Conservation (phyloP, 345 rosid species). For the Mangifera indica region DNA sequence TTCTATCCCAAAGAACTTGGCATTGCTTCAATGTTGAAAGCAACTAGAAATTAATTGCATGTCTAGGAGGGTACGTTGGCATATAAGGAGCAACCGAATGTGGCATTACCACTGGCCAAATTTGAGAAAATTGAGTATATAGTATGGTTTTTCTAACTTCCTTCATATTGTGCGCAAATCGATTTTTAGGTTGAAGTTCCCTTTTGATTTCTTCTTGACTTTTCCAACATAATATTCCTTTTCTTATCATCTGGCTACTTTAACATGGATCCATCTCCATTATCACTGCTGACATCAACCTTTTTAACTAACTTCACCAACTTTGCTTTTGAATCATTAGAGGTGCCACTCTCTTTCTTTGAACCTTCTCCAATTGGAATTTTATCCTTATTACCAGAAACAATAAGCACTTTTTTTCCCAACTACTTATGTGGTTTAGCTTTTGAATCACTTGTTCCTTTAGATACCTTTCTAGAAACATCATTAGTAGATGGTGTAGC, state of each 20-base stretch:
- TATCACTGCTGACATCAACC: constrained; percentile 39
- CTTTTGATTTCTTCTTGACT: too few relatives aligned
- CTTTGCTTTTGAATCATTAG: constrained; percentile 52
- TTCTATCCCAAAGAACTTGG: too few relatives aligned
- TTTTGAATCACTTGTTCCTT: constrained; percentile 51
- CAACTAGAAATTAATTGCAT: too few relatives aligned
- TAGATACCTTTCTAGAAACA: constrained; percentile 45
- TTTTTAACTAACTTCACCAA: constrained; percentile 46
- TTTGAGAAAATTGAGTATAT: too few relatives aligned
- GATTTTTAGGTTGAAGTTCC: too few relatives aligned
- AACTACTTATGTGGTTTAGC: constrained; percentile 39
- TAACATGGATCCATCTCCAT: constrained; percentile 46
- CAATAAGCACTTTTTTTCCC: constrained; percentile 44
- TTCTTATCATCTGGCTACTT: constrained; percentile 54
- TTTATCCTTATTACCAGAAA: constrained; percentile 39
- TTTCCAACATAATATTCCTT: too few relatives aligned
- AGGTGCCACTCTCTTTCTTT: constrained; percentile 40
- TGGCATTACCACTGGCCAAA: too few relatives aligned
- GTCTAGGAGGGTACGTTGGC: too few relatives aligned
- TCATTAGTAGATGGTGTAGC: constrained; percentile 37
- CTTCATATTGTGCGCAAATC: too few relatives aligned
- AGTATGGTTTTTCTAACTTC: too few relatives aligned
- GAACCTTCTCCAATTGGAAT: constrained; percentile 29
- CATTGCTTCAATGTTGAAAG: too few relatives aligned
- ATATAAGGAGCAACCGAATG: too few relatives aligned